Evolutionary conservation across 2,329 filamentous ascomycete genomes (phyloP).

Genomic region (Colletotrichum orbiculare): DNA sequence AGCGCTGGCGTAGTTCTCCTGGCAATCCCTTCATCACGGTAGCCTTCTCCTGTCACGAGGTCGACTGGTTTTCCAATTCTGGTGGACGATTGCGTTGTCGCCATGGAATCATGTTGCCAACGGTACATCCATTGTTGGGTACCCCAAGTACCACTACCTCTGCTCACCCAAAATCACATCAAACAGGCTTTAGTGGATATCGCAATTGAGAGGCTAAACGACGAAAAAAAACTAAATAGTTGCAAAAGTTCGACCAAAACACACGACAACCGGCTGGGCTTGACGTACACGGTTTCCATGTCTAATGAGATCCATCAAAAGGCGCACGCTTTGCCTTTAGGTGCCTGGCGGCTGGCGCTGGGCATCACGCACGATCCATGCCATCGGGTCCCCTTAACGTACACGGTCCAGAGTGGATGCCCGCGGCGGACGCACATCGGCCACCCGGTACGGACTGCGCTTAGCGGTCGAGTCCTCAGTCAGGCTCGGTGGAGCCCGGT

Average conservation of each 20-base stretch:
- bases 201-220: constrained; percentile 20
- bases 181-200: constrained; percentile 27
- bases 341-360: constrained; percentile 33
- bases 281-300: constrained; percentile 38
- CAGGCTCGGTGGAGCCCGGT: constrained; percentile 29
- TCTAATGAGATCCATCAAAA: constrained; percentile 38
- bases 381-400: constrained; percentile 37
- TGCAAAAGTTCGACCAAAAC: constrained; percentile 24
- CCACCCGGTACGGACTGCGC: constrained; percentile 35
- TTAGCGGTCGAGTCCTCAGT: constrained; percentile 31
- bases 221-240: constrained; percentile 26
- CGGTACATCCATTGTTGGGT: constrained; percentile 21
- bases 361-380: constrained; percentile 32
- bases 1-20: constrained; percentile 7
- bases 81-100: constrained; percentile 6
- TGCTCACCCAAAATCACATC: neutral
- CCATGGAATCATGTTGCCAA: constrained; percentile 2
- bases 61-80: constrained; percentile 7
- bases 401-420: constrained; percentile 35
- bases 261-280: constrained; percentile 36
- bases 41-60: constrained; percentile 26
- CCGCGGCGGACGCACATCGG: constrained; percentile 32
- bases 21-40: constrained; percentile 21
- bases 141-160: constrained; percentile 31
- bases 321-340: constrained; percentile 37